Evolutionary conservation across 257 asterid species (phyloP).

Genomic region (Solanum sparsipilum): DNA sequence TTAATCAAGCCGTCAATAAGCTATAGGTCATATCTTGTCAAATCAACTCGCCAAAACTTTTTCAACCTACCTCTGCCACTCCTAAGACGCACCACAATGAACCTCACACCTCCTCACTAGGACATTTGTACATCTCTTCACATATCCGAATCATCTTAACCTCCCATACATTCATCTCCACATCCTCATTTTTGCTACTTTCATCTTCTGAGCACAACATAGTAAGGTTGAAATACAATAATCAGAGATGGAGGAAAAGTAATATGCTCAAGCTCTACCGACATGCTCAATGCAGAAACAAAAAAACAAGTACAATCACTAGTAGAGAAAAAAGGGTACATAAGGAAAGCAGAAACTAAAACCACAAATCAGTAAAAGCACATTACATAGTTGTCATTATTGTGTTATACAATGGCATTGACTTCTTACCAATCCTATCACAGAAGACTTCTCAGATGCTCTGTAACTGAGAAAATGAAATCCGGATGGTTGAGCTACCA

Average conservation of each 20-base stretch:
- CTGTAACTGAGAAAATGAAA: conserved; percentile 95
- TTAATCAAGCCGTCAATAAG: background rate
- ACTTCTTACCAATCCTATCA: background rate
- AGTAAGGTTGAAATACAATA: background rate
- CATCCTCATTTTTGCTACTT: background rate
- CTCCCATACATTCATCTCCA: background rate
- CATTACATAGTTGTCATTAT: background rate
- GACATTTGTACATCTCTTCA: background rate
- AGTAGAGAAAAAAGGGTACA: background rate
- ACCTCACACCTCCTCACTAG: background rate
- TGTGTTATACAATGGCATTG: background rate
- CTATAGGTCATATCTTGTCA: background rate
- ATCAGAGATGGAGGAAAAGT: background rate
- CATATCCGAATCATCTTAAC: background rate
- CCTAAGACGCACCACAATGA: background rate
- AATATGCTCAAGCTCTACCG: background rate
- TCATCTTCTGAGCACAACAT: background rate
- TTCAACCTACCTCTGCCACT: background rate
- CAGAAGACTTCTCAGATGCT: conserved; percentile 36
- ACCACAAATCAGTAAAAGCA: background rate
- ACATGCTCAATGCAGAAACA: background rate
- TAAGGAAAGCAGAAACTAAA: background rate
- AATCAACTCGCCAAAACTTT: background rate
- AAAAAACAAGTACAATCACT: background rate
- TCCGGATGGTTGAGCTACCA: conserved; percentile 71